Evolutionary conservation across 139 green algal species (phyloP).

Genomic region (Chlorella sp.): DNA sequence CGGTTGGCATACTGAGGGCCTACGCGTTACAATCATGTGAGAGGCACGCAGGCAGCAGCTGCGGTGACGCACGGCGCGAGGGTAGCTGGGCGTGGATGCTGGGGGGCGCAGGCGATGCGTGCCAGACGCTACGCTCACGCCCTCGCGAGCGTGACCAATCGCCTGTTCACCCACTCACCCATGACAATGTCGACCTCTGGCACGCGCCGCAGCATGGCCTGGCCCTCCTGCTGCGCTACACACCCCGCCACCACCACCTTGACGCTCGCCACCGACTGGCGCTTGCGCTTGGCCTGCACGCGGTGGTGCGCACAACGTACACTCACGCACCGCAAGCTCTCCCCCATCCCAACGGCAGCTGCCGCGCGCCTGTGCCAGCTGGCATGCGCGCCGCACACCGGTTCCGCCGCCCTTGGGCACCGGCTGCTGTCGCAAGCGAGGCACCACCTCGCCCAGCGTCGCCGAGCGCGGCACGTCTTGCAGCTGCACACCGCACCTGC

Average conservation of each 20-base stretch:
- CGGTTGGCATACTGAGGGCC: constrained; percentile 90
- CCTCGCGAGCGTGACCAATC: not conserved
- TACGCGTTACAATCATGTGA: constrained; percentile 7
- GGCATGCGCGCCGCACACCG: not conserved
- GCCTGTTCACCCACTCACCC: constrained; percentile 43
- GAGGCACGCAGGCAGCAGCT: not conserved
- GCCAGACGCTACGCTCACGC: not conserved
- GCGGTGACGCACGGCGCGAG: not conserved
- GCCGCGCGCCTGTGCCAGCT: not conserved
- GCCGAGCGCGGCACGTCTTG: constrained; percentile 13
- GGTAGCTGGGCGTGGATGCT: not conserved
- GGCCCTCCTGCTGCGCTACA: constrained; percentile 88
- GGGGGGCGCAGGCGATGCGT: not conserved
- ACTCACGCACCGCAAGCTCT: not conserved
- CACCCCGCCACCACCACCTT: constrained; percentile 89
- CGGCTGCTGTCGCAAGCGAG: no score
- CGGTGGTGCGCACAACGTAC: not conserved
- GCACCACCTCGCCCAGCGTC: no score
- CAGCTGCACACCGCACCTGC: constrained; percentile 47
- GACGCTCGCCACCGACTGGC: constrained; percentile 53
- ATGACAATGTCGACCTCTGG: constrained; percentile 98
- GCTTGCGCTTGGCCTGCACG: constrained; percentile 77
- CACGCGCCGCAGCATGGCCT: constrained; percentile 81
- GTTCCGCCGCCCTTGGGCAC: not conserved
- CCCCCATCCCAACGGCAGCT: no score